Conservation (phyloP, 345 rosid species). For the Citrus sp. region DNA sequence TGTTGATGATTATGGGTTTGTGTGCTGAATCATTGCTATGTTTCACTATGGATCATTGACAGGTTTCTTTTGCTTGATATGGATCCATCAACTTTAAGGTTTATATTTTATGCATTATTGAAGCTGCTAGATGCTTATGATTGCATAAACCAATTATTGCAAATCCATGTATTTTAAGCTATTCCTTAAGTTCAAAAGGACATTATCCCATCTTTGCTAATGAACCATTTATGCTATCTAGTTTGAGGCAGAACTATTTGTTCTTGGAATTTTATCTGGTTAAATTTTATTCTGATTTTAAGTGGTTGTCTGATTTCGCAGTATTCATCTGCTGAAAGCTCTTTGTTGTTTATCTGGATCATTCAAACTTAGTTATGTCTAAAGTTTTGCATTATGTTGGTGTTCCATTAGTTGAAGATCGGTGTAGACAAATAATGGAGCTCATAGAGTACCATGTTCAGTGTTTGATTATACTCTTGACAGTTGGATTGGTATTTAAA, state of each 20-base stretch:
- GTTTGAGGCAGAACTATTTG: background rate
- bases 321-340: background rate
- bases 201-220: background rate
- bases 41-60: background rate
- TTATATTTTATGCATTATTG: background rate
- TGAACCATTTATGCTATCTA: background rate
- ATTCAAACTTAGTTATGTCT: background rate
- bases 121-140: background rate
- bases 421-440: background rate
- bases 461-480: background rate
- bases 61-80: constrained; percentile 4
- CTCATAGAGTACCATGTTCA: background rate
- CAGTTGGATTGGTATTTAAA: background rate
- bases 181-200: background rate
- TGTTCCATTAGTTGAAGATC: background rate
- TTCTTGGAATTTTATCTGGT: background rate
- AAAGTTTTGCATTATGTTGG: background rate
- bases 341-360: background rate
- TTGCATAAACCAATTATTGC: background rate
- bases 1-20: background rate
- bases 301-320: background rate
- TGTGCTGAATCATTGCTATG: background rate
- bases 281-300: background rate
- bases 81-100: background rate
- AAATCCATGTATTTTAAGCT: background rate